Percentiles rank a stretch among this genome's conserved stretches.
Conservation (phyloP, 1,284 basidiomycete genomes). For the Apiotrichum gamsii region DNA sequence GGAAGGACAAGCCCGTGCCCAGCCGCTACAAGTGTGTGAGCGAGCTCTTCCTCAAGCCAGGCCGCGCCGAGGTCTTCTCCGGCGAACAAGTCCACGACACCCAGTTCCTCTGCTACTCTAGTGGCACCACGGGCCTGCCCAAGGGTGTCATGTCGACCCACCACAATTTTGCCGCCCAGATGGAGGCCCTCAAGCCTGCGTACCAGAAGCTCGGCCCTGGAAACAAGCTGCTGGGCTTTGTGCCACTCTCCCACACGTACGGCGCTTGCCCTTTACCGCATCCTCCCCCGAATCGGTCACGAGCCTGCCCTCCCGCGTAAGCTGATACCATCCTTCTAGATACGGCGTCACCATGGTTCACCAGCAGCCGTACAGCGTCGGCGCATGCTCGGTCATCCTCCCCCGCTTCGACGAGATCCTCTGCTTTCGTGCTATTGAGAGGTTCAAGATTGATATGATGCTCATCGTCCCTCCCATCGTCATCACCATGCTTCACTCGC, state of each 20-base stretch:
- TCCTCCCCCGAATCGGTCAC: no score
- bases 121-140: conserved; percentile 54
- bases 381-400: conserved; percentile 61
- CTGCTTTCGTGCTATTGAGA: conserved; percentile 64
- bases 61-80: conserved; percentile 7
- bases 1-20: conserved; percentile 7
- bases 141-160: conserved; percentile 56
- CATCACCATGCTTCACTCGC: conserved; percentile 50
- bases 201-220: conserved; percentile 9
- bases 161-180: conserved; percentile 54
- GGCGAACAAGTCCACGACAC: conserved; percentile 15
- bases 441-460: conserved; percentile 58
- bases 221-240: conserved; percentile 13
- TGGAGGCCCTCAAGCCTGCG: conserved; percentile 9
- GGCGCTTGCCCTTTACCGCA: no score
- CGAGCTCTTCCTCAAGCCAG: conserved; percentile 9
- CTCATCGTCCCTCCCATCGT: conserved; percentile 80
- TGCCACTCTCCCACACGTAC: conserved; percentile 13
- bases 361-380: conserved; percentile 57
- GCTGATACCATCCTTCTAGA: no score
- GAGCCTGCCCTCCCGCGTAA: no score
- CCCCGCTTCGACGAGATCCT: conserved; percentile 54
- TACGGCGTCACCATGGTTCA: conserved; percentile 46
- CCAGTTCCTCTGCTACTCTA: conserved; percentile 56
- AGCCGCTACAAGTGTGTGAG: conserved; percentile 10